phyloP scores from a whole-genome alignment of 805 yeast species.

The Lachancea cidri region DNA sequence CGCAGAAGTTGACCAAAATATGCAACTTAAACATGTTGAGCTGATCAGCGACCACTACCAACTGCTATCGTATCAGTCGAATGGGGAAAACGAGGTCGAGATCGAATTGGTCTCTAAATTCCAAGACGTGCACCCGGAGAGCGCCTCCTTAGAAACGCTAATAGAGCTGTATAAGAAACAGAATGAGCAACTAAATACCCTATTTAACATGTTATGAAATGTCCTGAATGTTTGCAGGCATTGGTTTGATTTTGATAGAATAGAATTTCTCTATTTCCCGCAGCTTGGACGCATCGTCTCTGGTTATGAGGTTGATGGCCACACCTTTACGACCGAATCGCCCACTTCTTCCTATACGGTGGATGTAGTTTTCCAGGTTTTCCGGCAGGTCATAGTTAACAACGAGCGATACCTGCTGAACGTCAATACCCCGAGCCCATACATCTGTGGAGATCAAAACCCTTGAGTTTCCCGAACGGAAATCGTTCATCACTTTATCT shows the following conservation, averaged over 20 bases:
- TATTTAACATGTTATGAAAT: conserved; percentile 20
- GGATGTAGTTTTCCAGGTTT: conserved; percentile 90
- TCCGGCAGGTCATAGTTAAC: conserved; percentile 90
- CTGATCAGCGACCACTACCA: conserved; percentile 27
- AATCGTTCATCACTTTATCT: conserved; percentile 92
- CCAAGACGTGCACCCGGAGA: conserved; percentile 13
- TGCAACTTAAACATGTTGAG: conserved; percentile 17
- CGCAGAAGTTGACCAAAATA: conserved; percentile 18
- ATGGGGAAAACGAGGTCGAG: conserved; percentile 14
- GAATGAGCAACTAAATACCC: conserved; percentile 5
- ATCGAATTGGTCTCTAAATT: conserved; percentile 28
- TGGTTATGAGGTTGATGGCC: conserved; percentile 89
- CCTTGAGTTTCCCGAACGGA: conserved; percentile 90
- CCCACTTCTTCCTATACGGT: conserved; percentile 97
- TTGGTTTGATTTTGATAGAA: conserved; percentile 83
- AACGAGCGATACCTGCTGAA: conserved; percentile 93
- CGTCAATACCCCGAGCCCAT: conserved; percentile 97
- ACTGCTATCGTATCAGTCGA: conserved; percentile 16
- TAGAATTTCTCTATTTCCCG: conserved; percentile 87
- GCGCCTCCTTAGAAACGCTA: conserved; percentile 3
- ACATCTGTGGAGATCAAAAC: conserved; percentile 91
- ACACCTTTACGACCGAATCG: conserved; percentile 99
- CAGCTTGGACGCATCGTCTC: conserved; percentile 65
- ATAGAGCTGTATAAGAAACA: conserved; percentile 4
- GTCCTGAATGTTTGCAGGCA: conserved; percentile 72